A percentile compares a stretch with the other conserved stretches of the same genome.
phyloP scores from a whole-genome alignment of 352 stramenopile species.

The Phytophthora fragariaefolia region DNA sequence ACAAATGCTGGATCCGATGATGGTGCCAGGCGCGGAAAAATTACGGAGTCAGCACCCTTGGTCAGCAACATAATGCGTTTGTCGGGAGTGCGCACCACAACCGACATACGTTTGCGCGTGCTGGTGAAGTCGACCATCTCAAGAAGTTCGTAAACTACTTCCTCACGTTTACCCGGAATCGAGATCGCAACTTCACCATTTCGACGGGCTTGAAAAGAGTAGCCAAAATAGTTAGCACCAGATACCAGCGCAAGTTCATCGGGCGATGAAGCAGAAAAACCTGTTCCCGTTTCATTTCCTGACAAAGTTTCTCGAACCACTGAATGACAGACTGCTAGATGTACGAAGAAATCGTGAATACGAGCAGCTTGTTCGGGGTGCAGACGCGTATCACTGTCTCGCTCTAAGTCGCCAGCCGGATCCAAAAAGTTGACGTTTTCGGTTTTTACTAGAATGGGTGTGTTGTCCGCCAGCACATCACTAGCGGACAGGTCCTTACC shows the following conservation, averaged over 20 bases:
- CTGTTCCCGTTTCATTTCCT: slow-evolving; percentile 42
- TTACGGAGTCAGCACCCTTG: slow-evolving; percentile 88
- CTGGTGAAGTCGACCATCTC: slow-evolving; percentile 98
- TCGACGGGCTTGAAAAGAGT: slow-evolving; percentile 70
- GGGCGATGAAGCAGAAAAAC: slow-evolving; percentile 82
- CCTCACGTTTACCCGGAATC: slow-evolving; percentile 40
- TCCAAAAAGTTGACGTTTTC: slow-evolving; percentile 89
- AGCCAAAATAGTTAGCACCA: slow-evolving; percentile 83
- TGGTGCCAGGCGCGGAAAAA: slow-evolving; percentile 63
- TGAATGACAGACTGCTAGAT: slow-evolving; percentile 87
- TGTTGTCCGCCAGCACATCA: slow-evolving; percentile 76
- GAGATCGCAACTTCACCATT: slow-evolving; percentile 69
- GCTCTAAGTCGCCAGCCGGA: slow-evolving; percentile 64
- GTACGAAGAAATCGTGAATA: slow-evolving; percentile 85
- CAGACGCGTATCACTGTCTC: slow-evolving; percentile 48
- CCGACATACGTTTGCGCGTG: slow-evolving; percentile 98
- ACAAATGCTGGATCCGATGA: slow-evolving; percentile 44
- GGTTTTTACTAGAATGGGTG: slow-evolving; percentile 53
- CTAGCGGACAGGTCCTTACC: slow-evolving; percentile 82
- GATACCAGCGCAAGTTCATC: slow-evolving; percentile 86
- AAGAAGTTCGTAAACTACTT: slow-evolving; percentile 87
- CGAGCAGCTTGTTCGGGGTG: slow-evolving; percentile 66
- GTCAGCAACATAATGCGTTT: slow-evolving; percentile 74
- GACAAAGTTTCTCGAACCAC: slow-evolving; percentile 80
- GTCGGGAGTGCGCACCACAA: slow-evolving; percentile 91